These are phyloP conservation scores for Psophocarpus tetragonolobus DNA, from an alignment of 306 rosid genomes.

Conservation along the genomic window DNA sequence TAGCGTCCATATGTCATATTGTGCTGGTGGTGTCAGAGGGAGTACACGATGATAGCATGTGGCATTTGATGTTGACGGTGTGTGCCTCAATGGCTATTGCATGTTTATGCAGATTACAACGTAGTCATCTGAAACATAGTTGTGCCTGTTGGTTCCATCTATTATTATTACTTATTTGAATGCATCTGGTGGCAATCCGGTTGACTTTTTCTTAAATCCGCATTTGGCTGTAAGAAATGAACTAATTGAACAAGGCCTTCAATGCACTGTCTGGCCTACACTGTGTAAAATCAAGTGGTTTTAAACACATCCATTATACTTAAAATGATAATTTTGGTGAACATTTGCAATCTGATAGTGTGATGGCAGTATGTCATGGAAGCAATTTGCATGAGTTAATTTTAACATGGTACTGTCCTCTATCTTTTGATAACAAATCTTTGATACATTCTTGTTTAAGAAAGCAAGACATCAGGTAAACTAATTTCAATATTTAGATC, in stretches of 20 bases:
- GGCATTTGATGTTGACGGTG: conserved; percentile 88
- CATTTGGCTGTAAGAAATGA: background rate
- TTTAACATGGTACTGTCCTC: background rate
- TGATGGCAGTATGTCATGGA: background rate
- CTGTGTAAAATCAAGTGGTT: background rate
- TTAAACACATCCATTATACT: background rate
- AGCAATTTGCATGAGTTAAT: conserved; percentile 1
- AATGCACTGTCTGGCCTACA: background rate
- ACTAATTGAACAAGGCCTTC: background rate
- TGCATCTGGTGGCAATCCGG: background rate
- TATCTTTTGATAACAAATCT: background rate
- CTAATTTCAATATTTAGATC: background rate
- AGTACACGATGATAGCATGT: conserved; percentile 70
- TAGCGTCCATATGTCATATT: conserved; percentile 75
- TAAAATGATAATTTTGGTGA: background rate
- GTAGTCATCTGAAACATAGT: background rate
- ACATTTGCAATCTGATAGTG: background rate
- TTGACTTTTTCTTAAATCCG: background rate
- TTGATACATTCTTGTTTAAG: background rate
- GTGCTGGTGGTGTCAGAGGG: conserved; percentile 87
- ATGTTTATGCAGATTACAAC: background rate
- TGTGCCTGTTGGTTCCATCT: background rate
- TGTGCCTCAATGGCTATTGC: background rate
- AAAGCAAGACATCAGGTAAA: background rate
- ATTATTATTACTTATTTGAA: background rate